Base-by-base conservation (phyloP, 2,329 filamentous ascomycete species). In the Colletotrichum sp. region DNA sequence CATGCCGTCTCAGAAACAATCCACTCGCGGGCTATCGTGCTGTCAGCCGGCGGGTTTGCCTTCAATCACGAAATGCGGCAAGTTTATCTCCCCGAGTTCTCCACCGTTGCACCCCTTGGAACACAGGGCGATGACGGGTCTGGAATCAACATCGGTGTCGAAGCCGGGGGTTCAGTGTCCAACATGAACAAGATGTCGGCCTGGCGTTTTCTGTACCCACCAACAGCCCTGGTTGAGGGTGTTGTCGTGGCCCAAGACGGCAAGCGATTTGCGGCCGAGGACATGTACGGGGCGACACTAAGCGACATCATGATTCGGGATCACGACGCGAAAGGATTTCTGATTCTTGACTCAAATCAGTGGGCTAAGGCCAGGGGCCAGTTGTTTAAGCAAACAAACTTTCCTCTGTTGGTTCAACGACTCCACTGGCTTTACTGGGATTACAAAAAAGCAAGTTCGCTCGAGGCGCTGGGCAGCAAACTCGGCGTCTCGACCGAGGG, bases 281-380 rank as follows among this genome's bases (percentile, higher is more conserved):
- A 76, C 61, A 30, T 70, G 2, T 76, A 76, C 62, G 74, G 74
- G 27, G 66, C 70, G 8, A 36, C 74, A 9, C 39, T 76, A 15
- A 68, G 60, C 30, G 67, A 76, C 6, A 52, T 32, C 39, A 76
- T 77, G 76, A 56, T 77, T 9, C 34, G 60, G 27, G 9, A 36
- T 6, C 58, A 62, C 16, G 34, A 58, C 16, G 70, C 74, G 27
- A 25, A 25, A 13, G 76, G 66, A 25, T 77, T 56, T 52, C 62
- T 77, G 30, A 74, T 77, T 32, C 58, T 76, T 18, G 76, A 77
- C 62, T 77, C 76, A 16, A 25, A 8, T 32, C 74, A 76, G 30
- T 76, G 74, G 74, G 56, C 27, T 16, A 71, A 70, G 25, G 74
- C 52, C 25, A 76, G 66, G n/a, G 36, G 12, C 22, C 56, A 64